Conservation (phyloP, 2,329 filamentous ascomycete genomes). For the Microdochium bolleyi region DNA sequence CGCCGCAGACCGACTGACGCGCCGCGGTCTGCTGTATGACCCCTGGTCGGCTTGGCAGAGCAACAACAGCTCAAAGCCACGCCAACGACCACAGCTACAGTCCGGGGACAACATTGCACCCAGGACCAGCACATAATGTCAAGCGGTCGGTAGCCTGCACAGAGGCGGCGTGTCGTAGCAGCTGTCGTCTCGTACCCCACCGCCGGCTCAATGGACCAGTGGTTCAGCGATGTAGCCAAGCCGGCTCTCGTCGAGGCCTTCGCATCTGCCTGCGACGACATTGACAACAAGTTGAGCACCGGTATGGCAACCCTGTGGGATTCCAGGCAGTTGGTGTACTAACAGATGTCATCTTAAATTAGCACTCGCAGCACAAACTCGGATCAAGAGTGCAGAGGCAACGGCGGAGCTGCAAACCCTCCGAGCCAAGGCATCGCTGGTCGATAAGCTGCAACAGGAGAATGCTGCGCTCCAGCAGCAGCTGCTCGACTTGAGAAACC, state of each 20-base stretch:
- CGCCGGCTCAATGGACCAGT: constrained; percentile 15
- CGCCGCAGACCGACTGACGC: neutral
- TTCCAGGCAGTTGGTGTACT: neutral
- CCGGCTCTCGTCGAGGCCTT: constrained; percentile 18
- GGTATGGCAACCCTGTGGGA: constrained; percentile 8
- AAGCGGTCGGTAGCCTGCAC: neutral
- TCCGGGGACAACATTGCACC: too few species aligned
- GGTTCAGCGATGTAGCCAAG: constrained; percentile 18
- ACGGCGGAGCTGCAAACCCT: constrained; percentile 25
- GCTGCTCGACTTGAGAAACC: constrained; percentile 19
- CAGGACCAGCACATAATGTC: neutral
- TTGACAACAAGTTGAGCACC: constrained; percentile 14
- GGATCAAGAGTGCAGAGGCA: constrained; percentile 12
- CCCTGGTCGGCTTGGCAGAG: too few species aligned
- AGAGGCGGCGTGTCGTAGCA: neutral
- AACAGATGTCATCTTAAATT: neutral
- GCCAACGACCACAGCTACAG: neutral
- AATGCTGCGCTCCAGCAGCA: constrained; percentile 31
- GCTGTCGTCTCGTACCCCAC: neutral
- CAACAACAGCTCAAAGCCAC: too few species aligned
- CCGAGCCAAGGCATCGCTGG: constrained; percentile 18
- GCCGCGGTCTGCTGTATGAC: neutral
- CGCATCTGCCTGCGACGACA: constrained; percentile 12
- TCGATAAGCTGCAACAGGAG: constrained; percentile 29
- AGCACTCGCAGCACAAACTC: neutral